Evolutionary conservation across 2,329 filamentous ascomycete species (phyloP).

Genomic region (Sordariomycetes sp.): DNA sequence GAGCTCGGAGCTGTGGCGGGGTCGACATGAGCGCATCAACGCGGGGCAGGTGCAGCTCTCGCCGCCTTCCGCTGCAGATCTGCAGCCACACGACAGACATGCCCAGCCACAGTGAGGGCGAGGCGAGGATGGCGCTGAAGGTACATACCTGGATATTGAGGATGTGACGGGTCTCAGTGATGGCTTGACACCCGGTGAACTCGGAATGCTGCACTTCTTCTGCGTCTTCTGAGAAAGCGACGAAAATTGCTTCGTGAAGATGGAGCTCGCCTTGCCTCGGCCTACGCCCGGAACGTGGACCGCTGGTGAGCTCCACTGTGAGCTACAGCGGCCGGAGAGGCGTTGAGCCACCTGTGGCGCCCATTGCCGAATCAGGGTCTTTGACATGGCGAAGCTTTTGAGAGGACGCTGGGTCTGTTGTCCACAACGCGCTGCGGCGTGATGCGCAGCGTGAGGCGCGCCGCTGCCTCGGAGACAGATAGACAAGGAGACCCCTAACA

Average conservation of each 20-base stretch:
- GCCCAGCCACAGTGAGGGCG: neutral
- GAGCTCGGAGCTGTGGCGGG: neutral
- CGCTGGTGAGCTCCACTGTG: slow-evolving; percentile 3
- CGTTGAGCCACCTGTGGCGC: neutral
- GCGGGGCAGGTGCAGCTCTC: neutral
- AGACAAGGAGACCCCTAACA: no score
- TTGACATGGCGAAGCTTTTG: no score
- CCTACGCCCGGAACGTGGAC: neutral
- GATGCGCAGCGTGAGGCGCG: no score
- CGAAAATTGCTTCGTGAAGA: neutral
- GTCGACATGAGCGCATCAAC: neutral
- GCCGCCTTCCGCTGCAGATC: neutral
- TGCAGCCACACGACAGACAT: neutral
- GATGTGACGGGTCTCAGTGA: neutral
- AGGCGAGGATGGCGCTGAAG: neutral
- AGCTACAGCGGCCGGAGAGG: slow-evolving; percentile 5
- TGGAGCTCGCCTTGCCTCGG: slow-evolving; percentile 7
- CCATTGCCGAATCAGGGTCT: slow-evolving; percentile 11
- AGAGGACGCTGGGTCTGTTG: no score
- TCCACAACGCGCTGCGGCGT: no score
- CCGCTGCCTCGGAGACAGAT: no score
- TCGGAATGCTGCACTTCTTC: no score
- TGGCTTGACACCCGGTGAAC: no score
- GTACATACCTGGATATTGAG: slow-evolving; percentile 2
- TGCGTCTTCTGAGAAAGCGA: no score